Conservation (phyloP, 2,329 filamentous ascomycete species). For the Piedraia hortae region DNA sequence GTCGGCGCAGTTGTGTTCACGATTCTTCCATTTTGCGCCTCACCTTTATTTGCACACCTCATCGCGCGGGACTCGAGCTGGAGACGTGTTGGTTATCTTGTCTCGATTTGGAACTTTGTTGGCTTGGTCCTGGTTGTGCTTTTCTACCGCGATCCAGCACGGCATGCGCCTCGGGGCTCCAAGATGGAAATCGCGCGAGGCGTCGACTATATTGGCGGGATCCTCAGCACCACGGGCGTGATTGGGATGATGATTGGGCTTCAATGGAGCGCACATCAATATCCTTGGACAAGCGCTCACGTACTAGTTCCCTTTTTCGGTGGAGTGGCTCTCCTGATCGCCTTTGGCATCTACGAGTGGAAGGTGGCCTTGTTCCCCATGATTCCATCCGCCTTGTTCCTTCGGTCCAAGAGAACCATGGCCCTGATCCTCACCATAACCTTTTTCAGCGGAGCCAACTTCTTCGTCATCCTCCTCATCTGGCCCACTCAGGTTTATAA, state of each 20-base stretch:
- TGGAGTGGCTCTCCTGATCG: conserved; percentile 9
- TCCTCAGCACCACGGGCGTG: conserved; percentile 23
- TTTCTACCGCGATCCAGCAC: conserved; percentile 27
- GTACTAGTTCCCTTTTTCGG: conserved; percentile 12
- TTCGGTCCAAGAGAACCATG: conserved; percentile 12
- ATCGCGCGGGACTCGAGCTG: conserved; percentile 23
- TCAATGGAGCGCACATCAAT: conserved; percentile 9
- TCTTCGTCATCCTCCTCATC: conserved; percentile 22
- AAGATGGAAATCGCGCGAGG: conserved; percentile 17
- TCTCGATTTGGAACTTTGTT: conserved; percentile 23
- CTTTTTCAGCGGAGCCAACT: conserved; percentile 15
- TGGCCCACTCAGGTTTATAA: conserved; percentile 39
- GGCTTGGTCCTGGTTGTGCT: conserved; percentile 24
- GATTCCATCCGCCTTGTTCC: conserved; percentile 10
- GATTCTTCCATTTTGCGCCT: conserved; percentile 34
- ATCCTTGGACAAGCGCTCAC: conserved; percentile 10
- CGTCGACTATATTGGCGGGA: conserved; percentile 25
- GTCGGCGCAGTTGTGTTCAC: conserved; percentile 32
- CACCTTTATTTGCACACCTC: conserved; percentile 34
- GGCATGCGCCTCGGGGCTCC: conserved; percentile 15
- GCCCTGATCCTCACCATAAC: conserved; percentile 15
- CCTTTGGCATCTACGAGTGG: conserved; percentile 12
- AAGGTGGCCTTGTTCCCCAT: conserved; percentile 11
- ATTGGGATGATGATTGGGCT: conserved; percentile 23
- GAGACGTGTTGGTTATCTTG: conserved; percentile 28